Conservation (phyloP, 345 rosid genomes). For the Nephelium lappaceum region DNA sequence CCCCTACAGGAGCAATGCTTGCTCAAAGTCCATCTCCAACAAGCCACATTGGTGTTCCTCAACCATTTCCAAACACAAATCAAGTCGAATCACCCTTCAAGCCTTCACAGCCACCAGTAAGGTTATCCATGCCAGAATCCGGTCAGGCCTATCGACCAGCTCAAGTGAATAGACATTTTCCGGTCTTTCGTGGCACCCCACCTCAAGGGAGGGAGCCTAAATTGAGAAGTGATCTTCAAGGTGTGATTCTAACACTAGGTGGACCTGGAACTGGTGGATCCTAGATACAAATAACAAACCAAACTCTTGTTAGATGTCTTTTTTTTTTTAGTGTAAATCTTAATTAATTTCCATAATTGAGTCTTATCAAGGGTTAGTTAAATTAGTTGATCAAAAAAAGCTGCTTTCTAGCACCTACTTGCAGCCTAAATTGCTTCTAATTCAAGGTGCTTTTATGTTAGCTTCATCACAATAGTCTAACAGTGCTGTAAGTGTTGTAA, state of each 20-base stretch:
- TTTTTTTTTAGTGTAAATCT: background rate
- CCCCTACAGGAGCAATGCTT: constrained; percentile 27
- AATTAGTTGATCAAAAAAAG: background rate
- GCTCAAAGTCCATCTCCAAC: constrained; percentile 35
- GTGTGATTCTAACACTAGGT: constrained; percentile 72
- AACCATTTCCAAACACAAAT: constrained; percentile 24
- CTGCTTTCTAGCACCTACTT: background rate
- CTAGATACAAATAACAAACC: background rate
- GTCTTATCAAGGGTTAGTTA: background rate
- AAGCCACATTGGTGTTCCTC: constrained; percentile 29
- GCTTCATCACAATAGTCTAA: background rate
- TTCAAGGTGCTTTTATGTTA: background rate
- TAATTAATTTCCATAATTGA: background rate
- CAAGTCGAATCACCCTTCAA: constrained; percentile 22
- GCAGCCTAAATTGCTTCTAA: background rate
- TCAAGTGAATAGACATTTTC: constrained; percentile 32
- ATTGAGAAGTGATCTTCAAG: constrained; percentile 63
- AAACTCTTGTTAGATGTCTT: background rate
- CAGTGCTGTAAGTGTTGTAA: background rate
- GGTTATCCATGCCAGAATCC: constrained; percentile 20
- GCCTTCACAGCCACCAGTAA: constrained; percentile 26
- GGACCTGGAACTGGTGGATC: constrained; percentile 55
- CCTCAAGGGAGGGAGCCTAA: constrained; percentile 38
- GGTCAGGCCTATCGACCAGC: constrained; percentile 25
- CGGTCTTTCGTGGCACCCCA: constrained; percentile 23